Conservation (phyloP, 2,329 filamentous ascomycete species). For the Fusarium fujikuroi region DNA sequence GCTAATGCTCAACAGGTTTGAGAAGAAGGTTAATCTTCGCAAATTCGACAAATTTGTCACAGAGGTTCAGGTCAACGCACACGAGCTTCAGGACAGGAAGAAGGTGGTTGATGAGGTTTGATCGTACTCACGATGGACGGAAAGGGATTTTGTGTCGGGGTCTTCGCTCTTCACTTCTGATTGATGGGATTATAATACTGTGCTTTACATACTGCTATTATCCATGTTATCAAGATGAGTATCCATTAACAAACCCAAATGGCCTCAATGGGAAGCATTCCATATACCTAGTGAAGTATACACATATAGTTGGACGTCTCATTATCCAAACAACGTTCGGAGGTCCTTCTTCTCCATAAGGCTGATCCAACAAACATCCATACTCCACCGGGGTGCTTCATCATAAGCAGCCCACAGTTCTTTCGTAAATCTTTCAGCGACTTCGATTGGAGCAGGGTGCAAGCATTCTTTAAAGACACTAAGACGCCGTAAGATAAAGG, state of each 20-base stretch:
- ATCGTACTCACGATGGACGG: fast-evolving
- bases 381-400: not conserved
- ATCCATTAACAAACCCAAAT: too few species aligned
- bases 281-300: too few species aligned
- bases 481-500: not conserved
- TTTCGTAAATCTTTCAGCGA: not conserved
- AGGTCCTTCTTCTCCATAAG: not conserved
- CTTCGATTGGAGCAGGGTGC: not conserved
- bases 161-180: fast-evolving
- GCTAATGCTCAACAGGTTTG: not conserved
- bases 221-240: too few species aligned
- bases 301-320: too few species aligned
- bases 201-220: not conserved
- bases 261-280: too few species aligned
- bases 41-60: not conserved
- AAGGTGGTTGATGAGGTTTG: not conserved
- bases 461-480: not conserved
- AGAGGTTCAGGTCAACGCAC: not conserved
- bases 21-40: not conserved
- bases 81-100: not conserved
- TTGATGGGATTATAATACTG: fast-evolving
- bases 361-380: not conserved
- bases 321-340: not conserved
- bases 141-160: fast-evolving
- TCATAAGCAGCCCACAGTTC: not conserved